These are phyloP conservation scores for Dryas drummondii DNA, from an alignment of 306 rosid species.

Conservation along the genomic window DNA sequence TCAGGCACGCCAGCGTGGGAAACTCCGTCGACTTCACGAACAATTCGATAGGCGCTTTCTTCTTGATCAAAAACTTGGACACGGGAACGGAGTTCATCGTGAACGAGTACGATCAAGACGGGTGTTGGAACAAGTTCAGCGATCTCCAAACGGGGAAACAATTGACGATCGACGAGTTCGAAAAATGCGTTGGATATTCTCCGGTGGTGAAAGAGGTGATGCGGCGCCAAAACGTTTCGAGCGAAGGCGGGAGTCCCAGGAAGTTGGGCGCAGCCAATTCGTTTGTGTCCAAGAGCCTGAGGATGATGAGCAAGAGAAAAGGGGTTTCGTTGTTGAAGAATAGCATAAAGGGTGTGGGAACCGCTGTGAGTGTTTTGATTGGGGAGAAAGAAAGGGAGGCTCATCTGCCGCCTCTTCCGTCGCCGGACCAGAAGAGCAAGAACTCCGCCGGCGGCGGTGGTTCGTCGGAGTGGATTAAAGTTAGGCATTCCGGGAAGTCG, in stretches of 20 bases:
- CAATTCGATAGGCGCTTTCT: constrained; percentile 48
- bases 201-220: constrained; percentile 62
- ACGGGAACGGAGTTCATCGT: constrained; percentile 85
- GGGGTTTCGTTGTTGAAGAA: constrained; percentile 71
- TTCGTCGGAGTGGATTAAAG: constrained; percentile 63
- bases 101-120: constrained; percentile 61
- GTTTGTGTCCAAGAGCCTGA: constrained; percentile 53
- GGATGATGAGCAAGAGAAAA: constrained; percentile 62
- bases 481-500: constrained; percentile 62
- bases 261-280: constrained; percentile 31
- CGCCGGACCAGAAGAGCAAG: constrained; percentile 35
- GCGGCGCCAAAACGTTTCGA: constrained; percentile 47
- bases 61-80: constrained; percentile 72
- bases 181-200: constrained; percentile 62
- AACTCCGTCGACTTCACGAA: not conserved
- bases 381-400: constrained; percentile 58
- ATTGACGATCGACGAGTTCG: constrained; percentile 84
- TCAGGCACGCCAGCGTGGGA: no score
- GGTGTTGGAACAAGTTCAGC: constrained; percentile 72
- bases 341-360: constrained; percentile 56
- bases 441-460: constrained; percentile 19
- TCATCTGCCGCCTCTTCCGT: not conserved
- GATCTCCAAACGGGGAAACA: constrained; percentile 84
- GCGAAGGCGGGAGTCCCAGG: constrained; percentile 18
- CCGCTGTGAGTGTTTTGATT: constrained; percentile 51